These are phyloP conservation scores for Cupressus sempervirens DNA, from an alignment of 75 land plant genomes.

Conservation along the genomic window DNA sequence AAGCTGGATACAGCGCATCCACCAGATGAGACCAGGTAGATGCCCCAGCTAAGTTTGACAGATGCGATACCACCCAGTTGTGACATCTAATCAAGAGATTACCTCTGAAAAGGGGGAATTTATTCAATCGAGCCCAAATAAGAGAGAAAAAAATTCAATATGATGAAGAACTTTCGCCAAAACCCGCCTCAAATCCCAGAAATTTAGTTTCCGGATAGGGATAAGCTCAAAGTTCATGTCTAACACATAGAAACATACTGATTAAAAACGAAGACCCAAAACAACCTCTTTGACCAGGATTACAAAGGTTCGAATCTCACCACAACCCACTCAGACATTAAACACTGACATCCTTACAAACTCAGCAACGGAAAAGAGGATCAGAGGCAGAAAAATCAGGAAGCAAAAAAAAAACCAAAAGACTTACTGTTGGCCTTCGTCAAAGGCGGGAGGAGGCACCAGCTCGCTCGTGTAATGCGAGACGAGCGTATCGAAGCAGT, in stretches of 20 bases:
- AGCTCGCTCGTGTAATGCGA: conserved; percentile 84
- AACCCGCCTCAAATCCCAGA: not conserved
- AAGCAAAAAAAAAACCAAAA: not conserved
- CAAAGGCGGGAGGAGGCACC: conserved; percentile 77
- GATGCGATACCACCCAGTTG: too few species aligned
- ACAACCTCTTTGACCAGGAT: not conserved
- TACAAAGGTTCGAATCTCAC: not conserved
- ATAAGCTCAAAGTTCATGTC: not conserved
- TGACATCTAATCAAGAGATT: too few species aligned
- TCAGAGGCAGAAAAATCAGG: not conserved
- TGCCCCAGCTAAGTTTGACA: too few species aligned
- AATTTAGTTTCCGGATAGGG: not conserved
- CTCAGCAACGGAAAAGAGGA: conserved; percentile 1
- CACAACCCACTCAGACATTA: not conserved
- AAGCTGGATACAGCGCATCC: too few species aligned
- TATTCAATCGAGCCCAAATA: too few species aligned
- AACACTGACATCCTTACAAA: too few species aligned
- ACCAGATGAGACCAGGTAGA: too few species aligned
- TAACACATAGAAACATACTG: too few species aligned
- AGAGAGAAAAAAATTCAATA: not conserved
- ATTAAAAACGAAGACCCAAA: not conserved
- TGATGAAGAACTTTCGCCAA: not conserved
- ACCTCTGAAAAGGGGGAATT: too few species aligned
- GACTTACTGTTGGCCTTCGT: conserved; percentile 77
- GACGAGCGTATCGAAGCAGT: conserved; percentile 90